These are phyloP conservation scores for Malania oleifera DNA, from an alignment of 164 flowering plant species.

Conservation along the genomic window DNA sequence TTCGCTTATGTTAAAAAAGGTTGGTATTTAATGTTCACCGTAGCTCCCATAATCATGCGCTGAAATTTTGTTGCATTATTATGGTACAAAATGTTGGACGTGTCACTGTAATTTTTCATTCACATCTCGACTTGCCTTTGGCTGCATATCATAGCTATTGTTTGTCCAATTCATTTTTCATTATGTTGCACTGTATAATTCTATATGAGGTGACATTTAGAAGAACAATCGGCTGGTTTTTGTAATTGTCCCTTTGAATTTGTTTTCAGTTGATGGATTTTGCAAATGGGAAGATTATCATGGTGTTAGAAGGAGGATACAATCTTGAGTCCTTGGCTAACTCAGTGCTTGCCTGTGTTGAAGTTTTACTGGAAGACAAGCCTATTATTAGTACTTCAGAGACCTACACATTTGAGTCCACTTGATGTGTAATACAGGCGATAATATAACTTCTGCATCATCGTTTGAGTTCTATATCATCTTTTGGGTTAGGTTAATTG, in stretches of 20 bases:
- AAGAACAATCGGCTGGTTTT: no score
- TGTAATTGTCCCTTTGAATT: no score
- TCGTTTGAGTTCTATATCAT: not conserved
- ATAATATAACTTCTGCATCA: conserved; percentile 26
- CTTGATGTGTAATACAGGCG: conserved; percentile 82
- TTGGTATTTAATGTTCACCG: conserved; percentile 22
- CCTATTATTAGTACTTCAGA: conserved; percentile 46
- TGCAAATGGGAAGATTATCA: conserved; percentile 74
- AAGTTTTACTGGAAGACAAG: conserved; percentile 60
- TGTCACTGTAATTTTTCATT: no score
- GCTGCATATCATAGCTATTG: no score
- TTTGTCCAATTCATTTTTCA: no score
- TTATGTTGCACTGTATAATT: no score
- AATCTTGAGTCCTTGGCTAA: conserved; percentile 79
- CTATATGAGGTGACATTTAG: no score
- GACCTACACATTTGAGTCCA: conserved; percentile 82
- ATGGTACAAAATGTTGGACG: no score
- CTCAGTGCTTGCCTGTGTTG: conserved; percentile 76
- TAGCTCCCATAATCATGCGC: not conserved
- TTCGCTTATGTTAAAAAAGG: conserved; percentile 85
- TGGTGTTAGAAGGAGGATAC: conserved; percentile 96
- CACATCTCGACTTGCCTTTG: no score
- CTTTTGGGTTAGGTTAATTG: no score
- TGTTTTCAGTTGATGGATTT: conserved; percentile 72
- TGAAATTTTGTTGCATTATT: not conserved